Conservation (phyloP, 345 rosid species). For the Corymbia maculata region DNA sequence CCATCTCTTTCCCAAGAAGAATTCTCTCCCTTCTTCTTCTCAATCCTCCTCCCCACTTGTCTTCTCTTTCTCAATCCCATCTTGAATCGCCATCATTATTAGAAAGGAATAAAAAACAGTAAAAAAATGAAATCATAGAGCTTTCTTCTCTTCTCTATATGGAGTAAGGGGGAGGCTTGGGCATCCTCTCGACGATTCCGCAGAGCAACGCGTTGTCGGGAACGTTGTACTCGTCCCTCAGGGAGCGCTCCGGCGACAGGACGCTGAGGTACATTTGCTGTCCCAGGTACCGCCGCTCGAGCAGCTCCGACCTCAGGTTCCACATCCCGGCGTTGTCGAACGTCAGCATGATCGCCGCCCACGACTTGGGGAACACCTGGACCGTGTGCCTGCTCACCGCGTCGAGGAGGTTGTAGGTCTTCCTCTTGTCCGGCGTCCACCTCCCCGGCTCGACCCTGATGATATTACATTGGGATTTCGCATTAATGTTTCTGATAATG, state of each 20-base stretch:
- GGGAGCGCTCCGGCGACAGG: constrained; percentile 11
- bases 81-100: background rate
- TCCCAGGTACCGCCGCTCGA: constrained; percentile 15
- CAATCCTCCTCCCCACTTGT: background rate
- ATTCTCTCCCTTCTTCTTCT: background rate
- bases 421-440: constrained; percentile 23
- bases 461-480: background rate
- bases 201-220: constrained; percentile 15
- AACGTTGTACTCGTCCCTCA: constrained; percentile 26
- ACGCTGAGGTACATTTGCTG: constrained; percentile 21
- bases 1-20: background rate
- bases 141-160: background rate
- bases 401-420: constrained; percentile 18
- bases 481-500: too few relatives aligned
- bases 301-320: constrained; percentile 21
- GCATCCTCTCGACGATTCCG: constrained; percentile 15
- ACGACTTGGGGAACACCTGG: constrained; percentile 23
- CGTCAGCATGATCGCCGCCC: constrained; percentile 23
- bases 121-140: background rate
- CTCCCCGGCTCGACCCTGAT: constrained; percentile 19
- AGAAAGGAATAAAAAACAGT: background rate
- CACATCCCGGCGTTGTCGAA: constrained; percentile 29
- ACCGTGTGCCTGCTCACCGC: constrained; percentile 27
- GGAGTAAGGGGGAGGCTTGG: constrained; percentile 16
- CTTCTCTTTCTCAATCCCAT: background rate